phyloP scores from a whole-genome alignment of 768 basidiomycete genomes.

The Kwoniella botswanensis region DNA sequence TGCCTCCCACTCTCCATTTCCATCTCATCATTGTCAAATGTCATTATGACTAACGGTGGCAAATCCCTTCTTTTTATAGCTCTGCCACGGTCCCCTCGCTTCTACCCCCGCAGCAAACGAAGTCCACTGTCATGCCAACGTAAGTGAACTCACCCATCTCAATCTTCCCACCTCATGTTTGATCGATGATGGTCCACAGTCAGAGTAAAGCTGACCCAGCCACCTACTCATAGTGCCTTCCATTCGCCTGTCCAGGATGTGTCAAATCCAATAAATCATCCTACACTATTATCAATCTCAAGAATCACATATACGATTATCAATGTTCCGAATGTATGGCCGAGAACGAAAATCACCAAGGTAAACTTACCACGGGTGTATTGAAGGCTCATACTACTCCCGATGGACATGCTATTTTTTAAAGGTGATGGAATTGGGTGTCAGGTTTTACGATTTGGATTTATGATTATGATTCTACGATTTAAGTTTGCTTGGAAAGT shows the following conservation, averaged over 20 bases:
- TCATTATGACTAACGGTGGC: neutral
- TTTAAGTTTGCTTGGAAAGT: no score
- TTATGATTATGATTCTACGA: no score
- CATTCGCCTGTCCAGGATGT: slow-evolving; percentile 33
- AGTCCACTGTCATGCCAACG: slow-evolving; percentile 29
- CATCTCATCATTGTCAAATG: neutral
- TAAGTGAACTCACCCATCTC: slow-evolving; percentile 7
- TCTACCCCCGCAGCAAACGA: slow-evolving; percentile 16
- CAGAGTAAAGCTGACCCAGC: neutral
- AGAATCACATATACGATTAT: slow-evolving; percentile 36
- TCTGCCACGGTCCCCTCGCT: slow-evolving; percentile 34
- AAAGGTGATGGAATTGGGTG: neutral
- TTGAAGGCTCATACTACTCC: slow-evolving; percentile 12
- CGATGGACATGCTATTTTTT: slow-evolving; percentile 15
- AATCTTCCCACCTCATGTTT: neutral
- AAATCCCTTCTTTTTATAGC: slow-evolving; percentile 12
- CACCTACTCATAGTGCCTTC: slow-evolving; percentile 24
- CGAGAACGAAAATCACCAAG: neutral
- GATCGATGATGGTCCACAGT: neutral
- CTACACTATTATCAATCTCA: slow-evolving; percentile 24
- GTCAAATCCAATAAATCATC: slow-evolving; percentile 22
- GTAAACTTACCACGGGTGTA: slow-evolving; percentile 4
- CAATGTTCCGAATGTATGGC: slow-evolving; percentile 26
- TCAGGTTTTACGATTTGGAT: no score
- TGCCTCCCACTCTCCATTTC: neutral